Conservation (phyloP, 2,329 filamentous ascomycete genomes). For the Aspergillus amoenus region DNA sequence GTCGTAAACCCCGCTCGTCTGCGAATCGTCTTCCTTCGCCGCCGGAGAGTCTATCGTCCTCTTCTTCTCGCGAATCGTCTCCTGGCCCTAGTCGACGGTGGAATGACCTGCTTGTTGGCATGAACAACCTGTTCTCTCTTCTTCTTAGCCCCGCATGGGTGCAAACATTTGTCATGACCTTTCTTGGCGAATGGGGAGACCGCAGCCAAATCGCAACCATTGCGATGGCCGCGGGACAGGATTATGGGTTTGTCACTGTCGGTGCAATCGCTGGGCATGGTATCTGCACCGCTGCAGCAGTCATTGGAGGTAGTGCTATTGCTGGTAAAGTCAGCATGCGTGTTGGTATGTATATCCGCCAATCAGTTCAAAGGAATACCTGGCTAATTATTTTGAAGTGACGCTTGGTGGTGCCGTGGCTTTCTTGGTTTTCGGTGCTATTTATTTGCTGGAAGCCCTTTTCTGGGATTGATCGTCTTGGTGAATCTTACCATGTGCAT, state of each 20-base stretch:
- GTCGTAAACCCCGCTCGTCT: constrained; percentile 66
- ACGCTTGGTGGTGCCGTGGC: constrained; percentile 88
- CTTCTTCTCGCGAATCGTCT: constrained; percentile 62
- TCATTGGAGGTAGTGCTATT: constrained; percentile 87
- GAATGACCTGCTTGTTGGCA: constrained; percentile 56
- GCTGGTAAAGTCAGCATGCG: constrained; percentile 92
- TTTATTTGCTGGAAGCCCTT: constrained; percentile 83
- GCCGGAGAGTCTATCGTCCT: constrained; percentile 76
- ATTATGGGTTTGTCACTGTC: constrained; percentile 98
- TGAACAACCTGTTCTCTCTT: constrained; percentile 83
- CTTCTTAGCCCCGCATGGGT: constrained; percentile 96
- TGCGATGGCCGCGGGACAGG: constrained; percentile 96
- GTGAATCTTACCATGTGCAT: not conserved
- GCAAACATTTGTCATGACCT: constrained; percentile 98
- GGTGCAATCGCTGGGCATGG: constrained; percentile 84
- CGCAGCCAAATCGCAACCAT: constrained; percentile 97
- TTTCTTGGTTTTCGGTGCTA: constrained; percentile 86
- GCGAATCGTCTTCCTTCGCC: constrained; percentile 77
- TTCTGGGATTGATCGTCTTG: constrained; percentile 37
- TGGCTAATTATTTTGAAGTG: constrained; percentile 56
- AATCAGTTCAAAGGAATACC: not conserved
- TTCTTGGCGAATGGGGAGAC: constrained; percentile 97
- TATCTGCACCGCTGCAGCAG: constrained; percentile 86
- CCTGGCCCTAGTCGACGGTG: constrained; percentile 47
- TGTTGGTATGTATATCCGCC: constrained; percentile 74